Percentiles rank a stretch among this genome's conserved stretches.
Evolutionary conservation across 2,329 filamentous ascomycete genomes (phyloP).

Genomic region (Thelonectria olida): DNA sequence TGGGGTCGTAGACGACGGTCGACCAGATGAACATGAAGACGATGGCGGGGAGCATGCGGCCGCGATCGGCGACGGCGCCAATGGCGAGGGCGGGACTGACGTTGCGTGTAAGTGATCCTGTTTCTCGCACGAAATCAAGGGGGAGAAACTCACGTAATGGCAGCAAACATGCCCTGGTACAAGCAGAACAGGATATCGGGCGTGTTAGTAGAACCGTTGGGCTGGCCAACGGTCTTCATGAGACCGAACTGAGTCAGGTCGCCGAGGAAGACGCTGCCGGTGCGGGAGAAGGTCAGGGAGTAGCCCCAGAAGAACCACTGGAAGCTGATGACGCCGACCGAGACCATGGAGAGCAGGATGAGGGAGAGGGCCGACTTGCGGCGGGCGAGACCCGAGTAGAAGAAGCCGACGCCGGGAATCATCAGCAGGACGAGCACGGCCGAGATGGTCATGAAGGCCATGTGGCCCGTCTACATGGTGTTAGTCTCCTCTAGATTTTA

Average conservation of each 20-base stretch:
- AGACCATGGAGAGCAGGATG: constrained; percentile 86
- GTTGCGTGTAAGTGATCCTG: constrained; percentile 10
- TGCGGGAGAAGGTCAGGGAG: constrained; percentile 84
- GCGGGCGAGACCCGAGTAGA: constrained; percentile 90
- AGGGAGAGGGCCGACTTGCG: constrained; percentile 89
- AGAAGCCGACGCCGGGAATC: constrained; percentile 94
- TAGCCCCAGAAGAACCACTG: constrained; percentile 99
- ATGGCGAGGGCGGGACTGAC: constrained; percentile 64
- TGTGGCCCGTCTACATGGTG: constrained; percentile 73
- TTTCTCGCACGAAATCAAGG: background rate
- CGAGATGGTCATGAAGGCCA: constrained; percentile 81
- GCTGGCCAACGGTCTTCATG: constrained; percentile 77
- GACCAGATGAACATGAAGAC: constrained; percentile 77
- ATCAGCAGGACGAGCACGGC: constrained; percentile 87
- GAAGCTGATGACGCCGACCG: constrained; percentile 81
- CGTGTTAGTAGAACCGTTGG: constrained; percentile 75
- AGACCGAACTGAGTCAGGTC: constrained; percentile 84
- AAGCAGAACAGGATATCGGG: constrained; percentile 87
- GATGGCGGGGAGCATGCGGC: constrained; percentile 67
- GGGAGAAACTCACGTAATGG: constrained; percentile 75
- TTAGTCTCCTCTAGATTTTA: background rate
- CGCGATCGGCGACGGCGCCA: constrained; percentile 69
- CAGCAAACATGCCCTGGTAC: constrained; percentile 90
- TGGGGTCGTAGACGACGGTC: constrained; percentile 76
- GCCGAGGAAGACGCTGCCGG: constrained; percentile 80